Percentiles rank a stretch among this genome's conserved stretches.
Evolutionary conservation across 2,329 filamentous ascomycete species (phyloP).

Genomic region (Xylogone sp.): DNA sequence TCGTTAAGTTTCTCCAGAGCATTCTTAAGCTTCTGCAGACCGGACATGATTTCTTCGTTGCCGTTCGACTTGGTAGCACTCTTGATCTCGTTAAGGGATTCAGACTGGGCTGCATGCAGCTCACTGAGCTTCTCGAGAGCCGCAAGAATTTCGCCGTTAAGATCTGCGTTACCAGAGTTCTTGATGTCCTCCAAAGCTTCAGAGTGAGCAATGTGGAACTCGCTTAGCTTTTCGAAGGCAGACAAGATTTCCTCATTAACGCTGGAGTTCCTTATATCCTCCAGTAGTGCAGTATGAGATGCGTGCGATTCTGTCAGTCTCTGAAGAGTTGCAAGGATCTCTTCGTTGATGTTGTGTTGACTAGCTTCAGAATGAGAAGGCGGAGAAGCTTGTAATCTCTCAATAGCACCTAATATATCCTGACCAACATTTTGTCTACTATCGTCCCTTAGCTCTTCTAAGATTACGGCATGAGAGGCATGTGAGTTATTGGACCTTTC

Average conservation of each 20-base stretch:
- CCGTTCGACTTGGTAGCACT: neutral
- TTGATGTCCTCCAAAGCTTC: slow-evolving; percentile 12
- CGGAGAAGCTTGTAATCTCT: neutral
- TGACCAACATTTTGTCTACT: too few relatives aligned
- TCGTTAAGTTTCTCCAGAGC: slow-evolving; percentile 21
- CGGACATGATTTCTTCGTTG: slow-evolving; percentile 17
- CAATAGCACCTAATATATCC: too few relatives aligned
- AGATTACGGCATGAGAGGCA: slow-evolving; percentile 11
- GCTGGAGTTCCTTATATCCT: slow-evolving; percentile 10
- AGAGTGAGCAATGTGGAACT: neutral
- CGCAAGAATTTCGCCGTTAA: slow-evolving; percentile 6
- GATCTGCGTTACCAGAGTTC: neutral
- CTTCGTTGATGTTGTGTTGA: slow-evolving; percentile 9
- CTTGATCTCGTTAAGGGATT: slow-evolving; percentile 14
- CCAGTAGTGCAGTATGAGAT: slow-evolving; percentile 15
- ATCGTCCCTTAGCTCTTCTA: slow-evolving; percentile 17
- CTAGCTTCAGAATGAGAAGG: neutral
- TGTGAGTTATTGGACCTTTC: slow-evolving; percentile 21
- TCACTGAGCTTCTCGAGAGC: slow-evolving; percentile 12
- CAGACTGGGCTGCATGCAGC: slow-evolving; percentile 6
- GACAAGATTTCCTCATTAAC: slow-evolving; percentile 16
- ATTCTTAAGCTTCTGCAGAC: slow-evolving; percentile 21
- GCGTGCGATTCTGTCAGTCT: slow-evolving; percentile 22
- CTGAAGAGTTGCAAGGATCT: slow-evolving; percentile 22
- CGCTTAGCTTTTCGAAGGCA: neutral